Evolutionary conservation across 768 basidiomycete species (phyloP).

Genomic region (Xerocomellus amylosporus): DNA sequence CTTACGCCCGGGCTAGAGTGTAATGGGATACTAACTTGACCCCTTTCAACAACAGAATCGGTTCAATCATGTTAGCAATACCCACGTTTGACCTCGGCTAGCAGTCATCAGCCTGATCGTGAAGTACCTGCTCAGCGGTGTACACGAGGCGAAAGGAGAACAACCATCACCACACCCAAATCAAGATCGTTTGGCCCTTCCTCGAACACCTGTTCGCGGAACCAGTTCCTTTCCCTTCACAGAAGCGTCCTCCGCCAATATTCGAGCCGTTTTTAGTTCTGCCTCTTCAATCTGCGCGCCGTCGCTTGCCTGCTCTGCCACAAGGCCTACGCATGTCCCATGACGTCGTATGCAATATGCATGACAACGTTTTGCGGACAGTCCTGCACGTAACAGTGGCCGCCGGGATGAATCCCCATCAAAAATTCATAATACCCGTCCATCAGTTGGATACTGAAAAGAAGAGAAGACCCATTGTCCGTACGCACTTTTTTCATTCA

Average conservation of each 20-base stretch:
- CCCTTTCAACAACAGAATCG: not conserved
- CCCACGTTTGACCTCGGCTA: not conserved
- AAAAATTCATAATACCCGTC: slow-evolving; percentile 10
- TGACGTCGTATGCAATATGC: slow-evolving; percentile 20
- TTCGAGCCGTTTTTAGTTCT: not conserved
- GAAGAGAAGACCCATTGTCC: slow-evolving; percentile 2
- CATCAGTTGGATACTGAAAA: not conserved
- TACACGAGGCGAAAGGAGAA: slow-evolving; percentile 18
- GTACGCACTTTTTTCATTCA: slow-evolving; percentile 8
- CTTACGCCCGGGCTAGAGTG: not conserved
- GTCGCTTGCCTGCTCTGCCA: slow-evolving; percentile 10
- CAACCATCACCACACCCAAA: not conserved
- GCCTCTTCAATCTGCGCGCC: slow-evolving; percentile 1
- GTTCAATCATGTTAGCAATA: slow-evolving; percentile 1
- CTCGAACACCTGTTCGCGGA: not conserved
- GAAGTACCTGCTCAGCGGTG: slow-evolving; percentile 1
- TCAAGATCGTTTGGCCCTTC: not conserved
- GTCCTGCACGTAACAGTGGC: slow-evolving; percentile 23
- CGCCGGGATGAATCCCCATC: slow-evolving; percentile 10
- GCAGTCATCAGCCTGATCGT: not conserved
- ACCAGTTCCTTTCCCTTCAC: not conserved
- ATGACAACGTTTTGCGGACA: slow-evolving; percentile 5
- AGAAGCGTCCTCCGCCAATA: not conserved
- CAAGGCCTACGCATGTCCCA: slow-evolving; percentile 20
- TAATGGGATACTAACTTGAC: slow-evolving; percentile 7